A percentile compares a stretch with the other conserved stretches of the same genome.
Evolutionary conservation across 2,329 filamentous ascomycete species (phyloP).

Genomic region (Hymenoscyphus scutula): DNA sequence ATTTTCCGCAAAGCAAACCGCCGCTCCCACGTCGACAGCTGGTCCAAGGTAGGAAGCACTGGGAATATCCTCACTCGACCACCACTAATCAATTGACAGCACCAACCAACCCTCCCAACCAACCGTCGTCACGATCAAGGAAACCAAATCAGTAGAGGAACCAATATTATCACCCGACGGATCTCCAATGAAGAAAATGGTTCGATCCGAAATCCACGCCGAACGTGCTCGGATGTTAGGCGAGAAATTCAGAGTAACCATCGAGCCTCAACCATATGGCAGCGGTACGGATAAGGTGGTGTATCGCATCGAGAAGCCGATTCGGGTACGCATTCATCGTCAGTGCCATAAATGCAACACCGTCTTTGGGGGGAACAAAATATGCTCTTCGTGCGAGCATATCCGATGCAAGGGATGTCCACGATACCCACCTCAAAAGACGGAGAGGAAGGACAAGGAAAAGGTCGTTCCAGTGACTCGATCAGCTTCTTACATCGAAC

Average conservation of each 20-base stretch:
- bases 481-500: conserved; percentile 27
- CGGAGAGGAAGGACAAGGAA: conserved; percentile 52
- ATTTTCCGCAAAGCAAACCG: conserved; percentile 16
- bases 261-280: conserved; percentile 38
- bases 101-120: conserved; percentile 9
- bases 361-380: conserved; percentile 68
- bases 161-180: conserved; percentile 12
- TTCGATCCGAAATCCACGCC: conserved; percentile 32
- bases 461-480: conserved; percentile 49
- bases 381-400: conserved; percentile 77
- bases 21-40: conserved; percentile 10
- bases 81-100: conserved; percentile 18
- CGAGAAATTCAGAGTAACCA: conserved; percentile 38
- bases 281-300: conserved; percentile 29
- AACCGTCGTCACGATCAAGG: conserved; percentile 9
- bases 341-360: conserved; percentile 80
- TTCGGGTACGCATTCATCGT: conserved; percentile 74
- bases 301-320: conserved; percentile 67
- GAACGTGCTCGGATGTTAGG: conserved; percentile 38
- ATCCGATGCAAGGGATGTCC: conserved; percentile 77
- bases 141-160: conserved; percentile 8
- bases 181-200: conserved; percentile 24
- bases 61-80: background rate
- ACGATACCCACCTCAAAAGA: conserved; percentile 58
- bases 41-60: conserved; percentile 26